Conservation (phyloP, 768 basidiomycete species). For the Hebeloma cylindrosporum region DNA sequence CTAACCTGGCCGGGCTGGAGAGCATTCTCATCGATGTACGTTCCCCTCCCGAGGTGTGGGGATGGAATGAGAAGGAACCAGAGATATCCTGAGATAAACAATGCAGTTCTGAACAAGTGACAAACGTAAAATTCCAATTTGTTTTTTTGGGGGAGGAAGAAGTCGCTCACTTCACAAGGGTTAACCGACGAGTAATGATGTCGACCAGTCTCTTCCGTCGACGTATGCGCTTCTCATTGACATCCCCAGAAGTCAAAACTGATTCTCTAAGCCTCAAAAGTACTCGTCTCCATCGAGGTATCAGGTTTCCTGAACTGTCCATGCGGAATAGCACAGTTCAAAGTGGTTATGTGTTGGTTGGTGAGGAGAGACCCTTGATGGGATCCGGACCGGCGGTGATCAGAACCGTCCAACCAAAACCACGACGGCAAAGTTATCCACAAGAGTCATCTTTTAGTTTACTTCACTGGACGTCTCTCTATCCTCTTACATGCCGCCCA, state of each 20-base stretch:
- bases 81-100: slow-evolving; percentile 68
- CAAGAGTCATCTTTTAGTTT: too few relatives aligned
- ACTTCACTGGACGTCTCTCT: too few relatives aligned
- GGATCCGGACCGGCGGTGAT: too few relatives aligned
- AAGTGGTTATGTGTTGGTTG: too few relatives aligned
- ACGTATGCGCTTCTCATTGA: slow-evolving; percentile 43
- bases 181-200: slow-evolving; percentile 35
- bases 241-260: slow-evolving; percentile 21
- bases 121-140: slow-evolving; percentile 7
- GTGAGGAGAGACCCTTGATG: too few relatives aligned
- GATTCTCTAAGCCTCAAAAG: slow-evolving; percentile 23
- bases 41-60: slow-evolving; percentile 58
- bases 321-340: too few relatives aligned
- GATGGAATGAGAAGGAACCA: slow-evolving; percentile 85
- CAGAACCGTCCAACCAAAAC: too few relatives aligned
- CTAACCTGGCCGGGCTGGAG: slow-evolving; percentile 87
- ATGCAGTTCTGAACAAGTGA: slow-evolving; percentile 40
- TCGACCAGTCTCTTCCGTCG: slow-evolving; percentile 40
- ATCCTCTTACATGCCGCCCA: slow-evolving; percentile 46
- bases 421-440: too few relatives aligned
- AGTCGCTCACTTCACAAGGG: slow-evolving; percentile 36
- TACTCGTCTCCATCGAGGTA: slow-evolving; percentile 15
- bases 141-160: not conserved
- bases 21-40: slow-evolving; percentile 95
- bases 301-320: slow-evolving; percentile 1